Evolutionary conservation across 768 basidiomycete genomes (phyloP), one percentile per base, ranked within the genome.

Genomic region (Hericium erinaceus): DNA sequence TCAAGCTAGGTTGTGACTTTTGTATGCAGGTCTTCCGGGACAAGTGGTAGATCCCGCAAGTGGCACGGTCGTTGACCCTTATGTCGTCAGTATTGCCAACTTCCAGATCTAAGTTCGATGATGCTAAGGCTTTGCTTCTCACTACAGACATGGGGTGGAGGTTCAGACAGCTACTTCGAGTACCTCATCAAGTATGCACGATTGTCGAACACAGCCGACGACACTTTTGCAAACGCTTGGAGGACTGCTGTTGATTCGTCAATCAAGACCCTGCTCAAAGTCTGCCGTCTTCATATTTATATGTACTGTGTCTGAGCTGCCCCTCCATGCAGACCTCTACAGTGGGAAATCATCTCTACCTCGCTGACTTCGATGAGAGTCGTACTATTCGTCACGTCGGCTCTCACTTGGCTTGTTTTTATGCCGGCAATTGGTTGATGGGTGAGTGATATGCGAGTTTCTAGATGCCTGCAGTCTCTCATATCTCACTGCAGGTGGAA

Each of bases 91-190:
- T 67, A 7, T 5, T 46, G 22, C 22, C 22, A 16, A 15, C 12
- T 46, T 46, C n/a, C 16, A 22, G 9, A 46, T 15, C 8, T 46
- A 8, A n/a, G 9, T 22, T 4, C 1, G 22, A 16, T 46, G 44
- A 46, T 33, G 28, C 28, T 6, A 8, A 33, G 5, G 33, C 33
- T 33, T 6, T 33, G n/a, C 7, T 33, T 33, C 5, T 46, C 12
- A 46, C 33, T 9, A 41, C 46, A 87, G 87, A 80, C 83, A n/a
- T 89, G 80, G 80, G 80, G 80, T 1, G 73, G 82, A 51, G 85
- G 84, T 28, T 82, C 81, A 0, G 88, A 89, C 69, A 87, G 85
- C 57, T 90, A 82, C 70, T 84, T 85, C 59, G 88, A 90, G 66
- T 89, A 89, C 63, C 74, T 88, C 56, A 81, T 88, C 75, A 90